Evolutionary conservation across 768 basidiomycete genomes (phyloP).

Genomic region (Phlebiopsis flavidoalba): DNA sequence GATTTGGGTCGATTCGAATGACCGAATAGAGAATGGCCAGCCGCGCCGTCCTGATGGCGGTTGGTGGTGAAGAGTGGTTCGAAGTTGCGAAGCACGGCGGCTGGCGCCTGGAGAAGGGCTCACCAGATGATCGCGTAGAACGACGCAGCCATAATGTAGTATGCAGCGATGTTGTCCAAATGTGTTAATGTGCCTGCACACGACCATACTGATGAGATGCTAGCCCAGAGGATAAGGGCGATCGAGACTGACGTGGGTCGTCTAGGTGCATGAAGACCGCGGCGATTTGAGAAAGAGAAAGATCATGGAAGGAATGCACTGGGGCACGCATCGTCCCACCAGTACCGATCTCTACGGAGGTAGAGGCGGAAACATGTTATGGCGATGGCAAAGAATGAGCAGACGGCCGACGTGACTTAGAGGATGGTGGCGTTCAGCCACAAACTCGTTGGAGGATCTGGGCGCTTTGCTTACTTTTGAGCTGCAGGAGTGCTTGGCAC

Average conservation of each 20-base stretch:
- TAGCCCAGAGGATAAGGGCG: not conserved
- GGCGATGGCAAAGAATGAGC: conserved; percentile 19
- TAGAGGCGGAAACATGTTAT: conserved; percentile 19
- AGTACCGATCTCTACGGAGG: conserved; percentile 19
- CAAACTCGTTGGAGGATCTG: not conserved
- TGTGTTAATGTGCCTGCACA: conserved; percentile 10
- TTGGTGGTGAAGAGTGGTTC: not conserved
- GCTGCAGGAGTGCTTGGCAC: conserved; percentile 9
- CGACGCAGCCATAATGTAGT: conserved; percentile 24
- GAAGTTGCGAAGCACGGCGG: not conserved
- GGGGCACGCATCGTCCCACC: conserved; percentile 25
- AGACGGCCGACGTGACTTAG: conserved; percentile 22
- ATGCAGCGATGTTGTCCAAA: conserved; percentile 19
- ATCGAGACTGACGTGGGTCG: conserved; percentile 9
- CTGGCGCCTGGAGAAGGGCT: not conserved
- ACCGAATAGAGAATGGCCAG: conserved; percentile 52
- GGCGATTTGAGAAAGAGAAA: conserved; percentile 19
- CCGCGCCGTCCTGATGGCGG: conserved; percentile 26
- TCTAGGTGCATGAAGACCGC: conserved; percentile 24
- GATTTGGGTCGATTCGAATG: conserved; percentile 43
- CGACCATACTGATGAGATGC: not conserved
- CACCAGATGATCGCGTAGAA: conserved; percentile 25
- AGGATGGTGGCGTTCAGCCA: conserved; percentile 5
- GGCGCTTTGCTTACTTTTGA: conserved; percentile 9
- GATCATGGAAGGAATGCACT: conserved; percentile 21